Evolutionary conservation across 108 stramenopile species (phyloP).

Genomic region (Nitzschia putrida): DNA sequence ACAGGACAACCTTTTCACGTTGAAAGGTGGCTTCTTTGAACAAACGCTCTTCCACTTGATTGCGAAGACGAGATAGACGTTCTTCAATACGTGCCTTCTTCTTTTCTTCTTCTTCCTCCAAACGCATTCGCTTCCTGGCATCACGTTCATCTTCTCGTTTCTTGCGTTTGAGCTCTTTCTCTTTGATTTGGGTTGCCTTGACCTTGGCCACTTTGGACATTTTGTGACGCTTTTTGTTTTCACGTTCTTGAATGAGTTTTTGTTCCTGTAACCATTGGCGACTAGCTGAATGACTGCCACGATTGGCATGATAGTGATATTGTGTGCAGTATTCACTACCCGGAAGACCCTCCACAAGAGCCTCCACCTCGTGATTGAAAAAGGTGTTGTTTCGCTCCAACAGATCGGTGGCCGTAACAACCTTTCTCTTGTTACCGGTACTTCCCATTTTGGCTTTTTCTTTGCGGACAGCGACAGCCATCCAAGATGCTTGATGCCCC

Average conservation of each 20-base stretch:
- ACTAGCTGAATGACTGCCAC: slow-evolving; percentile 42
- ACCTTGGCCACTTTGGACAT: slow-evolving; percentile 41
- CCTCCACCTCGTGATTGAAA: slow-evolving; percentile 67
- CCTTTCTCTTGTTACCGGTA: slow-evolving; percentile 79
- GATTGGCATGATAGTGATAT: slow-evolving; percentile 65
- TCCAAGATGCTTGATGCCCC: slow-evolving; percentile 58
- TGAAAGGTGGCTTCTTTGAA: slow-evolving; percentile 71
- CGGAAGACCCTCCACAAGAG: slow-evolving; percentile 80
- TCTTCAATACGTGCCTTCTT: slow-evolving; percentile 70
- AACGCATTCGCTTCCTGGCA: slow-evolving; percentile 58
- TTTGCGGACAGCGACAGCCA: slow-evolving; percentile 69
- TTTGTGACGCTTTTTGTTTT: slow-evolving; percentile 48
- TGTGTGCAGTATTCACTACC: slow-evolving; percentile 66
- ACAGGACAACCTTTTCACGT: slow-evolving; percentile 65
- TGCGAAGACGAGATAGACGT: slow-evolving; percentile 58
- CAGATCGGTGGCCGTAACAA: slow-evolving; percentile 69
- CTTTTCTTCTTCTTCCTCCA: slow-evolving; percentile 78
- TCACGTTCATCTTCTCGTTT: slow-evolving; percentile 62
- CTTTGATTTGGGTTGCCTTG: slow-evolving; percentile 34
- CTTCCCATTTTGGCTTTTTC: slow-evolving; percentile 83
- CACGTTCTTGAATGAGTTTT: slow-evolving; percentile 39
- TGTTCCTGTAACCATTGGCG: slow-evolving; percentile 65
- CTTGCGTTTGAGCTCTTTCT: slow-evolving; percentile 63
- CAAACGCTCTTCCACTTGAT: slow-evolving; percentile 81
- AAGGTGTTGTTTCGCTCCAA: slow-evolving; percentile 81